phyloP scores from a whole-genome alignment of 2,329 filamentous ascomycete species.

The Pseudopithomyces chartarum region DNA sequence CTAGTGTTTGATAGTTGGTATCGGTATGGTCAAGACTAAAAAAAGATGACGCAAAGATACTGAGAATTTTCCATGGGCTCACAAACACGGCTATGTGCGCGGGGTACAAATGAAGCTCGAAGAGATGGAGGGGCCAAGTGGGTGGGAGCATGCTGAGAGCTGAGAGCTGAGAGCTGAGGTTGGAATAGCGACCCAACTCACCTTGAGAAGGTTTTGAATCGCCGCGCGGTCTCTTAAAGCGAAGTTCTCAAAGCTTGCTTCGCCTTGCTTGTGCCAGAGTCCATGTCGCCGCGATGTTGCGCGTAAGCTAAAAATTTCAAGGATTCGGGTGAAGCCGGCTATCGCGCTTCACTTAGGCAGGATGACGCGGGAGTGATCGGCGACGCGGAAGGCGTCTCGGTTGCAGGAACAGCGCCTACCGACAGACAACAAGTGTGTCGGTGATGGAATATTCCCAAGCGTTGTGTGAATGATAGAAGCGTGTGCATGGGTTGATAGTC shows the following conservation, averaged over 20 bases:
- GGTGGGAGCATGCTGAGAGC: background rate
- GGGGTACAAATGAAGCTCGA: background rate
- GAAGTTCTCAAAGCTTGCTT: slow-evolving; percentile 6
- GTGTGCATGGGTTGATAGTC: background rate
- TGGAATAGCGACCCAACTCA: slow-evolving; percentile 8
- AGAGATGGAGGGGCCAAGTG: background rate
- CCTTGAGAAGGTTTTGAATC: background rate
- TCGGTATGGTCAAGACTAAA: too few relatives aligned
- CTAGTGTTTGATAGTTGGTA: background rate
- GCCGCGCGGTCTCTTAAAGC: slow-evolving; percentile 10
- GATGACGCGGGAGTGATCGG: slow-evolving; percentile 13
- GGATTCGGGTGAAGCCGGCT: slow-evolving; percentile 22
- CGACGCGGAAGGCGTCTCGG: slow-evolving; percentile 13
- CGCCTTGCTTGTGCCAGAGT: slow-evolving; percentile 14
- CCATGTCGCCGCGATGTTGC: slow-evolving; percentile 15
- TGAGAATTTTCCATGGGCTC: background rate
- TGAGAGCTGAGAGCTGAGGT: slow-evolving; percentile 1
- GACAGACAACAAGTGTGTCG: background rate
- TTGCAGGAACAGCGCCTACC: background rate
- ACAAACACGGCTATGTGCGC: too few relatives aligned
- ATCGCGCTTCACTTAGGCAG: slow-evolving; percentile 5
- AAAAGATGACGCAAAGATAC: background rate
- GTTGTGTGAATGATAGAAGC: background rate
- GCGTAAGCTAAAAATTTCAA: slow-evolving; percentile 15
- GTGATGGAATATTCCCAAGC: background rate